These are phyloP conservation scores for Suillus plorans DNA, from an alignment of 768 basidiomycete genomes.

Conservation along the genomic window DNA sequence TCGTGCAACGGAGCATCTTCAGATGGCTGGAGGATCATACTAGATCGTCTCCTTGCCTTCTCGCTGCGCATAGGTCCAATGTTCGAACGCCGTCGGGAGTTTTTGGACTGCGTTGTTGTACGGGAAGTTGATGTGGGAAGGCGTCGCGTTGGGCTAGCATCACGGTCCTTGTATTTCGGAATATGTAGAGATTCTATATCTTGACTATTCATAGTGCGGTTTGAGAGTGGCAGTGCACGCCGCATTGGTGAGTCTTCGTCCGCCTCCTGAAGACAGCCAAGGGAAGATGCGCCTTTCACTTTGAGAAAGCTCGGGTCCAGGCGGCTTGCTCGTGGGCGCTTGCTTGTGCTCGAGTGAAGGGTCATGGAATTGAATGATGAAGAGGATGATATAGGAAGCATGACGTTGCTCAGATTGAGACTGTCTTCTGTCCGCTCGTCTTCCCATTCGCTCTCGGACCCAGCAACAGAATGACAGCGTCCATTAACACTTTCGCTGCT, in stretches of 20 bases:
- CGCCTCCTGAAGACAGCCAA: conserved; percentile 70
- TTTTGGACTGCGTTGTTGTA: conserved; percentile 36
- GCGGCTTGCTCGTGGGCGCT: conserved; percentile 61
- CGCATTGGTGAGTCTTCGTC: conserved; percentile 55
- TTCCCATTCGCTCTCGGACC: conserved; percentile 88
- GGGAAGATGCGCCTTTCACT: conserved; percentile 44
- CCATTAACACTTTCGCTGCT: conserved; percentile 29
- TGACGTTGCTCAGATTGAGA: conserved; percentile 53
- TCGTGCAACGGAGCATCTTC: conserved; percentile 31
- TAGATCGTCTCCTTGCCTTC: conserved; percentile 72
- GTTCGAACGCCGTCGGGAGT: conserved; percentile 62
- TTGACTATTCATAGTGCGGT: conserved; percentile 60
- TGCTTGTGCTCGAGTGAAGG: conserved; percentile 22
- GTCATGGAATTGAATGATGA: conserved; percentile 26
- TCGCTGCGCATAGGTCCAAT: conserved; percentile 76
- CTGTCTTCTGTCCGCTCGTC: conserved; percentile 86
- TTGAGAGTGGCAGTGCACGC: conserved; percentile 48
- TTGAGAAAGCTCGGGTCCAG: conserved; percentile 70
- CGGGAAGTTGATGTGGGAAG: conserved; percentile 46
- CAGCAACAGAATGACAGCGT: conserved; percentile 45
- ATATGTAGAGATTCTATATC: conserved; percentile 28
- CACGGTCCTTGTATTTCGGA: conserved; percentile 35
- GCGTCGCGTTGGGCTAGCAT: conserved; percentile 50
- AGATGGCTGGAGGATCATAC: conserved; percentile 73
- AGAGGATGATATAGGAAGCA: conserved; percentile 31